Evolutionary conservation across 106 monocot species (phyloP).

Genomic region (Agapanthus africanus): DNA sequence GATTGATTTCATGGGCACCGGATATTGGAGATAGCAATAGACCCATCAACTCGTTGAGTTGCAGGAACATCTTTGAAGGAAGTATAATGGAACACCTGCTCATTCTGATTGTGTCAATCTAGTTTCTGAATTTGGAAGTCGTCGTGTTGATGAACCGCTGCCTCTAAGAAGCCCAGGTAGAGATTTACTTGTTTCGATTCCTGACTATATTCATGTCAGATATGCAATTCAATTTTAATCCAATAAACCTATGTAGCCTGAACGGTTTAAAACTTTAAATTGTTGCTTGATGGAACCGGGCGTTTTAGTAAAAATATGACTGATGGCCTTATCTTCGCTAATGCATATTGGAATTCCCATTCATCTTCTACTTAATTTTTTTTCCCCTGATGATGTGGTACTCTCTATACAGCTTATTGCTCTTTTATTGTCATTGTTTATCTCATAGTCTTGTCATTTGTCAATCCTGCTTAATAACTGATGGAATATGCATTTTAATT

Average conservation of each 20-base stretch:
- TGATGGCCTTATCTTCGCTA: slow-evolving; percentile 1
- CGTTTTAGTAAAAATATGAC: slow-evolving; percentile 5
- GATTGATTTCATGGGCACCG: slow-evolving; percentile 11
- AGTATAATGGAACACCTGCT: background rate
- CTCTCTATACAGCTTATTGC: background rate
- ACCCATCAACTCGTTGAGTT: slow-evolving; percentile 9
- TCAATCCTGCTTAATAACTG: background rate
- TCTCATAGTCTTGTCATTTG: background rate
- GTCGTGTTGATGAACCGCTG: slow-evolving; percentile 26
- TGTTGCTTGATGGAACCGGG: background rate
- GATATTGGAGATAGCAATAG: slow-evolving; percentile 24
- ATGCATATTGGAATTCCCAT: slow-evolving; percentile 22
- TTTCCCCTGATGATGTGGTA: background rate
- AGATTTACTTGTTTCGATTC: background rate
- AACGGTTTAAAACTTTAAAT: background rate
- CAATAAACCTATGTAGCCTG: background rate
- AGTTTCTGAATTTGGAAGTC: slow-evolving; percentile 36
- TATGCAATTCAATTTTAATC: background rate
- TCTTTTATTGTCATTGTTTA: background rate
- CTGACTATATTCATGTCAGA: background rate
- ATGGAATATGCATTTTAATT: background rate
- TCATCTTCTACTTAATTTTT: background rate
- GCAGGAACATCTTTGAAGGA: slow-evolving; percentile 28
- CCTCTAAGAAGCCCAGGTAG: slow-evolving; percentile 35
- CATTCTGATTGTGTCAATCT: slow-evolving; percentile 18